These are phyloP conservation scores for Malassezia arunalokei DNA, from an alignment of 1,284 basidiomycete species.

Conservation along the genomic window DNA sequence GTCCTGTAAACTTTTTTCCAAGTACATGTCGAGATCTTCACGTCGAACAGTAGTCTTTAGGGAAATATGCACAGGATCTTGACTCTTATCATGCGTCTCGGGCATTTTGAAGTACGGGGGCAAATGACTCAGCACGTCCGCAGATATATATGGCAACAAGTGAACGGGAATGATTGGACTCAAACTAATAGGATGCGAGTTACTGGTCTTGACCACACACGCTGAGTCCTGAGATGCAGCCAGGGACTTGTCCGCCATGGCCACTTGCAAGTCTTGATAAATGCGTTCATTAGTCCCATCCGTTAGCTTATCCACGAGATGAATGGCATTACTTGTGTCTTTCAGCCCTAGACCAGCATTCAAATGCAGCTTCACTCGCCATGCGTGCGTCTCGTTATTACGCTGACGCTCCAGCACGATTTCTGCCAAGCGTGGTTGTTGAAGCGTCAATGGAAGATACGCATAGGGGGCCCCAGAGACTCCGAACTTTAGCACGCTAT, in stretches of 20 bases:
- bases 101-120: conserved; percentile 1
- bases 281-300: conserved; percentile 24
- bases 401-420: conserved; percentile 24
- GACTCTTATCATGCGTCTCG: no score
- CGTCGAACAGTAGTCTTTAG: background rate
- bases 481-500: conserved; percentile 37
- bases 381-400: conserved; percentile 20
- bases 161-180: conserved; percentile 29
- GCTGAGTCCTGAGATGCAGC: background rate
- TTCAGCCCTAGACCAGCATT: background rate
- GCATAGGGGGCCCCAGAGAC: conserved; percentile 32
- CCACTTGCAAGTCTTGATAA: conserved; percentile 17
- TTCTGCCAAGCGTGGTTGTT: conserved; percentile 28
- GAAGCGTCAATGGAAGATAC: conserved; percentile 38
- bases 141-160: conserved; percentile 20
- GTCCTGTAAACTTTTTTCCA: conserved; percentile 7
- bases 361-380: conserved; percentile 13
- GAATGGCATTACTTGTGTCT: conserved; percentile 14
- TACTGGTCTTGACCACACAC: conserved; percentile 30
- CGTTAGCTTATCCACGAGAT: conserved; percentile 18
- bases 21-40: conserved; percentile 1
- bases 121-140: conserved; percentile 15
- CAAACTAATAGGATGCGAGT: conserved; percentile 40
- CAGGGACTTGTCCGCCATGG: background rate
- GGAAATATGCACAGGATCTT: background rate